phyloP scores from a whole-genome alignment of 73 alveolate species.

The Paramecium sexaurelia region DNA sequence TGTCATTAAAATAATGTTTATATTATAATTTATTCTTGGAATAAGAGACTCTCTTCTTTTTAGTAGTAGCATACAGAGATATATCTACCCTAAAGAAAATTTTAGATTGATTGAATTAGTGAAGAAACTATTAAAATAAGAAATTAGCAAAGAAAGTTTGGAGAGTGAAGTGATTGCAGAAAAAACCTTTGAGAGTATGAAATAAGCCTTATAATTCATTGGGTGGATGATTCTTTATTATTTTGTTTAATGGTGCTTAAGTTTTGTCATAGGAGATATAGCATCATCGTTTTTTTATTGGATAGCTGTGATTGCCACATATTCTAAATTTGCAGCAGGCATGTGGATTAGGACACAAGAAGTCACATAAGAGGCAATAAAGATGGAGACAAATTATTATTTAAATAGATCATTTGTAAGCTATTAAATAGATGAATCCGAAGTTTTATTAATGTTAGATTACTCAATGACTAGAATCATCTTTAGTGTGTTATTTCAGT shows the following conservation, averaged over 20 bases:
- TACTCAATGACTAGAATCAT: conserved; percentile 2
- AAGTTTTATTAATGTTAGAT: background rate
- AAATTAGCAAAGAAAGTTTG: background rate
- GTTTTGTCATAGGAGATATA: background rate
- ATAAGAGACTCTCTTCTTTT: conserved; percentile 8
- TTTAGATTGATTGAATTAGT: background rate
- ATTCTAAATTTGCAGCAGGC: conserved; percentile 18
- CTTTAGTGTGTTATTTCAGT: background rate
- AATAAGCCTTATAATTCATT: background rate
- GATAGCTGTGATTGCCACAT: background rate
- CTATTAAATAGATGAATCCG: conserved; percentile 39
- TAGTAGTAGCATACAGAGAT: background rate
- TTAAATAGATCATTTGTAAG: background rate
- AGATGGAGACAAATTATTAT: conserved; percentile 18
- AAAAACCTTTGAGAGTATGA: conserved; percentile 18
- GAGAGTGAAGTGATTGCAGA: conserved; percentile 21
- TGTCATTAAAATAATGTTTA: conserved; percentile 20
- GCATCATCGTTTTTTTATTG: background rate
- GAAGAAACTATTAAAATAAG: background rate
- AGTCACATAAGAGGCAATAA: conserved; percentile 9
- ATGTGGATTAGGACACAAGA: conserved; percentile 52
- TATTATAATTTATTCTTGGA: conserved; percentile 44
- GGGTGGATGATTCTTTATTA: background rate
- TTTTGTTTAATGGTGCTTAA: background rate
- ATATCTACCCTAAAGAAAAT: background rate